A percentile compares a stretch with the other conserved stretches of the same genome.
These are phyloP conservation scores for Stylosanthes scabra DNA, from an alignment of 331 rosid genomes.

Conservation along the genomic window DNA sequence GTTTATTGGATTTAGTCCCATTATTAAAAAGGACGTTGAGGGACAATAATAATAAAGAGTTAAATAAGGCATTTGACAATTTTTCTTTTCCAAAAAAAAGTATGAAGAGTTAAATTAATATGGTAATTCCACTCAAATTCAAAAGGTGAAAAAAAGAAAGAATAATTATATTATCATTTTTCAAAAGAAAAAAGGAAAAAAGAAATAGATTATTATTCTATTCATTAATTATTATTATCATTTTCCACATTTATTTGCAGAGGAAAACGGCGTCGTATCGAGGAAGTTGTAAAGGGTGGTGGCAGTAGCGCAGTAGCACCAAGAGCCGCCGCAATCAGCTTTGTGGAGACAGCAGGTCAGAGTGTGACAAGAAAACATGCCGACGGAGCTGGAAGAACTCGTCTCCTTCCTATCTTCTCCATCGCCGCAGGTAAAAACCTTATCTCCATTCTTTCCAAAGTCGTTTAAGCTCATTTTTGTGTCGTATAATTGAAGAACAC, in stretches of 20 bases:
- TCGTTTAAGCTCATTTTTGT: background rate
- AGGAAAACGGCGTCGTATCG: background rate
- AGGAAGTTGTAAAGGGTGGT: background rate
- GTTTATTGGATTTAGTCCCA: too few relatives aligned
- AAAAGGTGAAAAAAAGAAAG: background rate
- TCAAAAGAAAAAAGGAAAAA: background rate
- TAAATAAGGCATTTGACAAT: too few relatives aligned
- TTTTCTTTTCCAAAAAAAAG: too few relatives aligned
- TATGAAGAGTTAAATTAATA: too few relatives aligned
- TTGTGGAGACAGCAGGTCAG: background rate
- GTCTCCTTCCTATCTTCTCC: conserved; percentile 40
- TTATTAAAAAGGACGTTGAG: too few relatives aligned
- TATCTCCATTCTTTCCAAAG: background rate
- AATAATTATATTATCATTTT: too few relatives aligned
- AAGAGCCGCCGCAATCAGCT: conserved; percentile 3
- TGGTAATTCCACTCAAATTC: too few relatives aligned
- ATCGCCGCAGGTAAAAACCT: background rate
- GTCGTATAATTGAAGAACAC: background rate
- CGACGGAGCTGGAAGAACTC: conserved; percentile 92
- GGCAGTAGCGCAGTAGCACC: background rate
- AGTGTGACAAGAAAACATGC: conserved; percentile 48
- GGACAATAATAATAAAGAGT: too few relatives aligned
- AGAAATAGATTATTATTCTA: too few relatives aligned
- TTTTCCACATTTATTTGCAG: too few relatives aligned
- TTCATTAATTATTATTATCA: background rate